A percentile compares a stretch with the other conserved stretches of the same genome.
Evolutionary conservation across 2,329 filamentous ascomycete genomes (phyloP).

Genomic region (Aspergillus fructus): DNA sequence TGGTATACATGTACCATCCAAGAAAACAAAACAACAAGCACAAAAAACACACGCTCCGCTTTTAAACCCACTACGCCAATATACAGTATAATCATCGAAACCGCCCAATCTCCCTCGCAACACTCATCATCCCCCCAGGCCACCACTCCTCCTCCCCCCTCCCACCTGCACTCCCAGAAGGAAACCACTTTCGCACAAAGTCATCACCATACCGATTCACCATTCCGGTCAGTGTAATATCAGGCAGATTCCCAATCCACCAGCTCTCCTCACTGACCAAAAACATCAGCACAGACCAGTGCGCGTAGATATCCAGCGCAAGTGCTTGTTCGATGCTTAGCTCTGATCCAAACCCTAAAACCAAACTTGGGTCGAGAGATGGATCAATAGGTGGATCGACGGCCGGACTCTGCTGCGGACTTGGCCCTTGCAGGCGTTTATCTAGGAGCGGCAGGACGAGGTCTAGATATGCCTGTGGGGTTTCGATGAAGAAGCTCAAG

Average conservation of each 20-base stretch:
- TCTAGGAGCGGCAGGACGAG: not conserved
- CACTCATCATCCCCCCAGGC: not conserved
- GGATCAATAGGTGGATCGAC: not conserved
- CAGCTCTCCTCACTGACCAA: not conserved
- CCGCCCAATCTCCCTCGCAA: not conserved
- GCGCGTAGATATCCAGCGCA: conserved; percentile 2
- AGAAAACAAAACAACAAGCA: too few species aligned
- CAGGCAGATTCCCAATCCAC: conserved; percentile 1
- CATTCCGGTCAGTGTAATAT: not conserved
- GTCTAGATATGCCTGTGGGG: not conserved
- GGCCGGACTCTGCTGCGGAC: not conserved
- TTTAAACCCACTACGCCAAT: too few species aligned
- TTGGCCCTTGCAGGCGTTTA: not conserved
- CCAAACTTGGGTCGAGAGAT: too few species aligned
- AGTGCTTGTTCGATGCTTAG: not conserved
- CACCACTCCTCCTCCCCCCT: not conserved
- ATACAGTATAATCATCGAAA: not conserved
- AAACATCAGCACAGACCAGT: conserved; percentile 2
- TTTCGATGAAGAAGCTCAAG: not conserved
- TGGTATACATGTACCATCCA: too few species aligned
- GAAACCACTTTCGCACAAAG: not conserved
- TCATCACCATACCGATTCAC: not conserved
- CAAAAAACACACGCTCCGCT: too few species aligned
- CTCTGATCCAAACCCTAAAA: not conserved
- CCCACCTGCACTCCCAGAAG: not conserved